Evolutionary conservation across 768 basidiomycete species (phyloP), one percentile per base, ranked within the genome.

Genomic region (Boletellus ananas): DNA sequence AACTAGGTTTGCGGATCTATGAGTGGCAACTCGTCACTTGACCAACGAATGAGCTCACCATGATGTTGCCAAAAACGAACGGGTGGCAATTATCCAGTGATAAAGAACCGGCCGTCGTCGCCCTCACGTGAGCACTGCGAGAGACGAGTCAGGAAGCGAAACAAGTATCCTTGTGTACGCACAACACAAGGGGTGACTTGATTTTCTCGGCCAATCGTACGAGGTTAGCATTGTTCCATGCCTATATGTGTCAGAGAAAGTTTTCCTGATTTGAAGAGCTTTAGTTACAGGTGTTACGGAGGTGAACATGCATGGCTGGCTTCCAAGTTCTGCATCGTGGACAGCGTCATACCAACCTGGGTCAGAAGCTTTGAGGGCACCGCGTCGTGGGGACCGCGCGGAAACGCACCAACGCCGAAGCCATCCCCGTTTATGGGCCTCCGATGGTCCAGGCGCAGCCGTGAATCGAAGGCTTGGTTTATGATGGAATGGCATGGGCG

Each of bases 181-280:
- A 90, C 90, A 98, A 99, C 47, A 98, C 92, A 34, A 99, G 76
- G 2, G 93, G 91, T 1, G 90, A 94, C 66, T 94, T 90, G 70
- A 95, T 94, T 74, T 98, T 98, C 70, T 97, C 94, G 1, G 96
- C 95, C 27, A 99, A 70, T 14, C 96, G 81, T n/a, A 80, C 81
- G 38, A 99, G 78, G 65, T 99, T 98, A 21, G 85, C 80, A 62
- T 97, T 96, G 62, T 94, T 94, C 95, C 96, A 98, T 7, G 94
- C 96, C 88, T 96, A 41, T 45, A 42, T 12, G 11, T n/a, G 43
- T 70, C 44, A 64, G 46, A 12, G 8, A 37, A 39, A 11, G 17
- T 27, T 43, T 34, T 34, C 11, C 12, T 20, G n/a, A 31, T 23
- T 17, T 18, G 33, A 38, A 17, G 18, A 25, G 34, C 17, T 25